phyloP scores from a whole-genome alignment of 352 stramenopile species.

The Globisporangium spiculum region DNA sequence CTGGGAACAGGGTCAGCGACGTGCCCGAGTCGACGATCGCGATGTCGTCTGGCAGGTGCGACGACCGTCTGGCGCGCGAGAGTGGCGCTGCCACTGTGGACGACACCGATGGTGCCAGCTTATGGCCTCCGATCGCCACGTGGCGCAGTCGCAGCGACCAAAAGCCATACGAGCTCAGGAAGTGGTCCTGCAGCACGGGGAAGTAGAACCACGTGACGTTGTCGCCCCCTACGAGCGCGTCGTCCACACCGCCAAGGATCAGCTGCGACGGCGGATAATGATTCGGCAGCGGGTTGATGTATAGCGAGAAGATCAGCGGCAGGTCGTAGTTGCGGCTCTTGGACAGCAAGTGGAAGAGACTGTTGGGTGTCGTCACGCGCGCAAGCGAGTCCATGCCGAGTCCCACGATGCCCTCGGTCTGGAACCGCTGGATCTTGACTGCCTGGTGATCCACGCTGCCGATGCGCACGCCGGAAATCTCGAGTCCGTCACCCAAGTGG shows the following conservation, averaged over 20 bases:
- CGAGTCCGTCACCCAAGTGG: constrained; percentile 12
- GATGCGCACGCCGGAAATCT: constrained; percentile 17
- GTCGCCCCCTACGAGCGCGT: constrained; percentile 17
- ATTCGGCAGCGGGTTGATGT: constrained; percentile 28
- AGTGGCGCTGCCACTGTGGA: too few species aligned
- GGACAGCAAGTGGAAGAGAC: constrained; percentile 21
- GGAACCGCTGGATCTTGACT: constrained; percentile 28
- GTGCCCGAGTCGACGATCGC: constrained; percentile 42
- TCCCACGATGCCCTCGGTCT: constrained; percentile 36
- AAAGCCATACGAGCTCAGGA: constrained; percentile 21
- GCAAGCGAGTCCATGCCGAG: constrained; percentile 29
- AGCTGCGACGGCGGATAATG: constrained; percentile 30
- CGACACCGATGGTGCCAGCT: not conserved
- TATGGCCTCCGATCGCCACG: not conserved
- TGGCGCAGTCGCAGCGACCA: constrained; percentile 26
- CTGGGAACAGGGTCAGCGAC: constrained; percentile 31
- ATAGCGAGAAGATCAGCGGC: constrained; percentile 36
- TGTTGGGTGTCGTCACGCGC: constrained; percentile 22
- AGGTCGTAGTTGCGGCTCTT: constrained; percentile 14
- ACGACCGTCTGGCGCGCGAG: not conserved
- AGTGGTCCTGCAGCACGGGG: constrained; percentile 17
- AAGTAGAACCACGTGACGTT: constrained; percentile 29
- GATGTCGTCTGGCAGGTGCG: not conserved
- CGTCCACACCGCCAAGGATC: constrained; percentile 32
- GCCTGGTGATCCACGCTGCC: constrained; percentile 25